Evolutionary conservation across 202 grass and related monocot genomes (phyloP), one percentile per base, ranked within the genome.

Genomic region (Miscanthus sacchariflorus): DNA sequence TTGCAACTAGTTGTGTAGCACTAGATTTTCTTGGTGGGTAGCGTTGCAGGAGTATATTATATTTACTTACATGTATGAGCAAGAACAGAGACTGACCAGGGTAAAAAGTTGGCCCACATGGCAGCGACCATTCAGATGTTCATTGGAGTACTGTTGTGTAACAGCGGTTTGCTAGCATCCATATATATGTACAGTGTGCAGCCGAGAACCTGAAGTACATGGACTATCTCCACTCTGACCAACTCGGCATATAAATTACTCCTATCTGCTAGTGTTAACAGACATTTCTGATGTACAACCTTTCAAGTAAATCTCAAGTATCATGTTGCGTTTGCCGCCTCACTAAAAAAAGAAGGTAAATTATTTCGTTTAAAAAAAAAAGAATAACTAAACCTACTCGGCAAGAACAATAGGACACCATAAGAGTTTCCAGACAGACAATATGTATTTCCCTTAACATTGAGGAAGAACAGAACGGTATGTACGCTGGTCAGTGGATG

Each of bases 401-500:
- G 9, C 24, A 49, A 42, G n/a, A 58, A 24, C n/a, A 44, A 45
- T 30, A 43, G 39, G 23, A 15, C 19, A 38, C 12, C 54, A 33
- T 15, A 67, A 42, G 67, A 67, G 21, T 56, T 76, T 86, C 12
- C 14, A 8, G 24, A 72, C 6, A 19, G 63, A 43, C 0, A 27
- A 5, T 18, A 75, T 75, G 49, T 49, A 49, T 73, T 61, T 61
- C 8, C 58, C 44, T 75, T 4, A 70, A 44, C 71, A 88, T 77
- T 83, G 56, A 48, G 36, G 9, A 64, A 64, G 36, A 79, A 71
- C 35, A 58, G 4, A 88, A 45, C 10, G 83, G 74, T 84, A 78
- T 83, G 45, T 77, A 77, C 11, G 76, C 71, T 28, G 33, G 49
- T 83, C 63, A 61, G 80, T 83, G 18, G 75, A 58, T 64, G 25